Percentiles rank a stretch among this genome's conserved stretches.
phyloP scores from a whole-genome alignment of 306 rosid species.

The Crataegus laevigata region DNA sequence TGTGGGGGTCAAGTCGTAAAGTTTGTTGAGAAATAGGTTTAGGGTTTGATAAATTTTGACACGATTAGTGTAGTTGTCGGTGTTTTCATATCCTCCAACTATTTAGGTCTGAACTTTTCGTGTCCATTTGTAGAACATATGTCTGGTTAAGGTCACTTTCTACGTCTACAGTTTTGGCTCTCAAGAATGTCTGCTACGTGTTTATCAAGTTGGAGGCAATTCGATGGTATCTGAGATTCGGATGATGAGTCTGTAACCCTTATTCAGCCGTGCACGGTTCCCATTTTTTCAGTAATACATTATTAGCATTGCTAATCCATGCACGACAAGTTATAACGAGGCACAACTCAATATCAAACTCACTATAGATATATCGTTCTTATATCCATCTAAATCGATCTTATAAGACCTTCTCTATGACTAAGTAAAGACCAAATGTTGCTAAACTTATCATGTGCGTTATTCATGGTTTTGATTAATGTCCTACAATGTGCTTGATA shows the following conservation, averaged over 20 bases:
- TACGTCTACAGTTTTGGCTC: neutral
- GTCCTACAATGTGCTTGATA: neutral
- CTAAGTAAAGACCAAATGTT: no score
- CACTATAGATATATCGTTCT: no score
- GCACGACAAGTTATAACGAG: no score
- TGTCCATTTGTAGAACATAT: neutral
- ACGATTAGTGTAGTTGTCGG: neutral
- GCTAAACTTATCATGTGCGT: neutral
- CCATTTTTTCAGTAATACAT: no score
- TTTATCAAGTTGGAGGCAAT: neutral
- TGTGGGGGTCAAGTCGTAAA: neutral
- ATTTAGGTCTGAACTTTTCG: neutral
- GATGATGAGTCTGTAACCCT: neutral
- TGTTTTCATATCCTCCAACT: neutral
- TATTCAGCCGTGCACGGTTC: neutral
- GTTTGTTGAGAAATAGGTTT: neutral
- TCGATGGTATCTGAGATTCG: neutral
- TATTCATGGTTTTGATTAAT: neutral
- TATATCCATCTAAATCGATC: fast-evolving
- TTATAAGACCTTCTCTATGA: neutral
- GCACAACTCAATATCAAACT: neutral
- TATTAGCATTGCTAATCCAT: no score
- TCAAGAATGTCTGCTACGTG: neutral
- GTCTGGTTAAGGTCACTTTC: conserved; percentile 23
- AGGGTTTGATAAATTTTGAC: neutral